Conservation (phyloP, 441 rosid species). For the Populus trichocarpa region DNA sequence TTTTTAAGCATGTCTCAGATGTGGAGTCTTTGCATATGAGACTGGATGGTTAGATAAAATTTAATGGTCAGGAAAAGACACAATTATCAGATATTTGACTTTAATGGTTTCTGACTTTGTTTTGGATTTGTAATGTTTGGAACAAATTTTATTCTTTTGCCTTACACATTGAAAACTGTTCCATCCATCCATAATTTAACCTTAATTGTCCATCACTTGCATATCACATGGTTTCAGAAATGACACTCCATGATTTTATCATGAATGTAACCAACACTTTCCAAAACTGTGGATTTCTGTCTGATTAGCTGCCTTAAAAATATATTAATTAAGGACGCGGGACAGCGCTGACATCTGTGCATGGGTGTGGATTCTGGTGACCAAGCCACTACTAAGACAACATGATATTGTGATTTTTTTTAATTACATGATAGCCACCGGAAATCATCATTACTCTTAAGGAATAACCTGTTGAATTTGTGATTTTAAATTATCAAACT, state of each 20-base stretch:
- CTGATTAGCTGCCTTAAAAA: background rate
- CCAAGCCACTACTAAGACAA: background rate
- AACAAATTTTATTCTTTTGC: background rate
- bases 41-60: background rate
- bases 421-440: background rate
- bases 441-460: background rate
- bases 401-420: background rate
- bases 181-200: background rate
- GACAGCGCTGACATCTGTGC: background rate
- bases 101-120: background rate
- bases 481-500: background rate
- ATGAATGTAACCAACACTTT: background rate
- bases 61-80: background rate
- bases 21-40: background rate
- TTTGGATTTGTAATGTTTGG: background rate
- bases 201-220: background rate
- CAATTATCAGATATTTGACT: background rate
- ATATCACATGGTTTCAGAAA: background rate
- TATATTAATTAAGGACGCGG: background rate
- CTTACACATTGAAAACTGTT: background rate
- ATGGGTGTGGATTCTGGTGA: too few species aligned
- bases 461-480: background rate
- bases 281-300: background rate
- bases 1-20: background rate
- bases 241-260: background rate